Evolutionary conservation across 1,139 yeast species (phyloP).

Genomic region (Tardiomyces digboiensis): DNA sequence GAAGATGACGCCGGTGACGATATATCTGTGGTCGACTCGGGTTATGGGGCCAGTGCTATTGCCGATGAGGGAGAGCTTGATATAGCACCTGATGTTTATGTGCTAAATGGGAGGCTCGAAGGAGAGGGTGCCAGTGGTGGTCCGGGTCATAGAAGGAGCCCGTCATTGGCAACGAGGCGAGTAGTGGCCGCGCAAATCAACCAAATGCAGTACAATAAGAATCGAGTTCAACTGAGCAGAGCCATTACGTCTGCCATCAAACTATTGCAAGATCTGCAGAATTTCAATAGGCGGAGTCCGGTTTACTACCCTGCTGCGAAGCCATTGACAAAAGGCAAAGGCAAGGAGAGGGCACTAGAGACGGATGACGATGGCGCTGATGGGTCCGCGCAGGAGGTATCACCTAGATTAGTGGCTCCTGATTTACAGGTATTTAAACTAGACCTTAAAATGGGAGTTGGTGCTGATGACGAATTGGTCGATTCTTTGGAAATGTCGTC

Average conservation of each 20-base stretch:
- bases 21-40: background rate
- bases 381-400: constrained; percentile 32
- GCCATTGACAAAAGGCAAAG: constrained; percentile 5
- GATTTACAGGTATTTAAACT: constrained; percentile 52
- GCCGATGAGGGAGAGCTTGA: background rate
- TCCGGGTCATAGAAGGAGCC: constrained; percentile 5
- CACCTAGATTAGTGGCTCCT: constrained; percentile 13
- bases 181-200: constrained; percentile 37
- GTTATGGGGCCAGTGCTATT: background rate
- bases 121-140: background rate
- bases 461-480: constrained; percentile 35
- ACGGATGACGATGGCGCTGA: constrained; percentile 21
- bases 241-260: constrained; percentile 49
- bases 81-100: background rate
- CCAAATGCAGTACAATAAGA: constrained; percentile 63
- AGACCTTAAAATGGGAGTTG: constrained; percentile 51
- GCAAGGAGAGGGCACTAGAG: constrained; percentile 10
- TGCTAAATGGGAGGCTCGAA: background rate
- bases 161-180: constrained; percentile 17
- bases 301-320: constrained; percentile 46
- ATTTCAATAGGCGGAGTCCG: constrained; percentile 50
- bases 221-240: constrained; percentile 51
- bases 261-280: constrained; percentile 43
- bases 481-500: constrained; percentile 53
- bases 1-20: background rate